Base-by-base conservation (phyloP, 306 rosid genomes). In the Prunus padus region DNA sequence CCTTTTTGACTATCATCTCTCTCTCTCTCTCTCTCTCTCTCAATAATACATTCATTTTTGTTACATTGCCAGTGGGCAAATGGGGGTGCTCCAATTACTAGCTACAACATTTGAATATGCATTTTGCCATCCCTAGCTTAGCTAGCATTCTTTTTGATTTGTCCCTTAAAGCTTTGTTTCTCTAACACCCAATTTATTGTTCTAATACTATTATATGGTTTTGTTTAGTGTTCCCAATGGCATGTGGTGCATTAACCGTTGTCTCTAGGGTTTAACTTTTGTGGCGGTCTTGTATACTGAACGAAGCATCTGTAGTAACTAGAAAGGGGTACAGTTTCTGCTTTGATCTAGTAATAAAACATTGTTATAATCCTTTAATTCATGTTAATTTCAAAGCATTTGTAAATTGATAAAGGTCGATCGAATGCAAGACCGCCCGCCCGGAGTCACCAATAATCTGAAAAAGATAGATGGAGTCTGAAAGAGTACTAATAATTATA, bases 221-320 rank as follows among this genome's bases (percentile, higher is more conserved):
- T 77, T 50, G 59, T 71, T 23, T 65, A 71, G 73, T 71, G 88
- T 75, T 69, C 75, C 77, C 85, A 71, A 62, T 74, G 78, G 14
- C 77, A 74, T 71, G 69, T 84, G 73, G 55, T 69, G 42, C 31
- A 55, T 78, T 49, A 65, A n/a, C 76, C 66, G 1, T 46, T 76
- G 82, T 72, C 69, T 37, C 61, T 69, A 11, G 14, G 61, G 81
- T 78, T 82, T 80, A 82, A 80, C 90, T 81, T 88, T 86, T 76
- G 60, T 74, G 59, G 66, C 67, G 83, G 47, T 73, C 62, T 64
- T 82, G 77, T 69, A n/a, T 82, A 74, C 54, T 40, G 52, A 79
- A 37, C 79, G 55, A 72, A 79, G 74, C 60, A 40, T 74, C 40
- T 75, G 64, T 37, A 80, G 64, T 37, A 37, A 1, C 42, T 59